Percentiles rank a stretch among this genome's conserved stretches.
Evolutionary conservation across 2,329 filamentous ascomycete genomes (phyloP).

Genomic region (Aspergillus terreus): DNA sequence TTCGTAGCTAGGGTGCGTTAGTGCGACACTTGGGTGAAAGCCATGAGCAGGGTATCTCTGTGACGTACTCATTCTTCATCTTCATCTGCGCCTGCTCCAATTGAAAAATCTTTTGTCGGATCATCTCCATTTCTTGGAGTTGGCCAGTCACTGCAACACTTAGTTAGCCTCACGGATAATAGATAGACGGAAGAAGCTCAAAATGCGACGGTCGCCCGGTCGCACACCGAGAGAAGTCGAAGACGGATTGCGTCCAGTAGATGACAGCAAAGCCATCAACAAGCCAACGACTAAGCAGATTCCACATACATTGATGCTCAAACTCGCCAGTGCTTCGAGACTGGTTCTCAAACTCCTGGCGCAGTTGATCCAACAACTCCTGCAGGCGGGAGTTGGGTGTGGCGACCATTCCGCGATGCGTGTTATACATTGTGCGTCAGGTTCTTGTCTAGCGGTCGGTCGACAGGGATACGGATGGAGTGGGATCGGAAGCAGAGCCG

Average conservation of each 20-base stretch:
- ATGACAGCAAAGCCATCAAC: not conserved
- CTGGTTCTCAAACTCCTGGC: constrained; percentile 85
- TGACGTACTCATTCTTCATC: constrained; percentile 82
- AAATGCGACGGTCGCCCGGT: not conserved
- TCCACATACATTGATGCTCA: constrained; percentile 83
- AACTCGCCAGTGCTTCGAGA: constrained; percentile 77
- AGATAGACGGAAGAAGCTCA: not conserved
- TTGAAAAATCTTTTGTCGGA: constrained; percentile 87
- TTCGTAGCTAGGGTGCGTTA: constrained; percentile 67
- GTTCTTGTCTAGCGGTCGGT: not conserved
- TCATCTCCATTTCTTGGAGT: constrained; percentile 91
- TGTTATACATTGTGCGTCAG: constrained; percentile 68
- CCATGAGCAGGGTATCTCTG: not conserved
- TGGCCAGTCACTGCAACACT: constrained; percentile 70
- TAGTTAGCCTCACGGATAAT: constrained; percentile 5
- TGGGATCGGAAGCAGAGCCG: not conserved
- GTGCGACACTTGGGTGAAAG: constrained; percentile 4
- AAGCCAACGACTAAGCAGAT: not conserved
- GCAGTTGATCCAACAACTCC: constrained; percentile 87
- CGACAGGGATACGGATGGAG: not conserved
- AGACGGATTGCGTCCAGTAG: not conserved
- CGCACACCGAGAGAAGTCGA: not conserved
- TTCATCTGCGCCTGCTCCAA: constrained; percentile 86
- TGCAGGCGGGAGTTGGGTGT: constrained; percentile 72
- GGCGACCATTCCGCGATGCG: constrained; percentile 75